A percentile compares a stretch with the other conserved stretches of the same genome.
These are phyloP conservation scores for Termitomyces sp. DNA, from an alignment of 768 basidiomycete genomes.

Conservation along the genomic window DNA sequence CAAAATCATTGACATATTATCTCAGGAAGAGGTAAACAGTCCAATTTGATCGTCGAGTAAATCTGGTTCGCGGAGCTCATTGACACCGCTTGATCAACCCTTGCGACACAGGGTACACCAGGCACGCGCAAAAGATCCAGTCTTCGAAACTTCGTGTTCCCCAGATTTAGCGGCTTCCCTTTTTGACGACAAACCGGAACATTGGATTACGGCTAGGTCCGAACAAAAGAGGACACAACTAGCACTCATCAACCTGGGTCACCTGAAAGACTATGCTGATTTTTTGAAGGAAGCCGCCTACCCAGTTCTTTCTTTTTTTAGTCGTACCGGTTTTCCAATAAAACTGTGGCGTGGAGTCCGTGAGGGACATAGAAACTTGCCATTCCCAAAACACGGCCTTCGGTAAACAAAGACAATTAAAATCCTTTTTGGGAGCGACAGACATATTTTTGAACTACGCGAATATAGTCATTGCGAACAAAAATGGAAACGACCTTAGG, in stretches of 20 bases:
- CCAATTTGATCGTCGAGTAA: conserved; percentile 36
- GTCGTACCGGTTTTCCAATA: conserved; percentile 18
- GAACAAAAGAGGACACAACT: conserved; percentile 27
- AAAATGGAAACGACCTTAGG: not conserved
- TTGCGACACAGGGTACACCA: conserved; percentile 36
- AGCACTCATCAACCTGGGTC: conserved; percentile 31
- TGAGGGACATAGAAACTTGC: conserved; percentile 6
- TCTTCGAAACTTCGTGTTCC: conserved; percentile 40
- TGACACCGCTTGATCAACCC: conserved; percentile 37
- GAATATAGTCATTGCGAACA: conserved; percentile 7
- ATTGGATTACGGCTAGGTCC: conserved; percentile 45
- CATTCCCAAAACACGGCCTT: conserved; percentile 5
- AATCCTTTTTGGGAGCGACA: conserved; percentile 4
- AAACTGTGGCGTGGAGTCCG: conserved; percentile 22
- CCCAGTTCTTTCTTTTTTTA: conserved; percentile 20
- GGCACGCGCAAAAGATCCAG: conserved; percentile 35
- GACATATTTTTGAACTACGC: conserved; percentile 20
- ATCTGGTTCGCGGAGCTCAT: conserved; percentile 41
- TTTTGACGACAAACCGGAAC: conserved; percentile 35
- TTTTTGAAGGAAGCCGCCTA: conserved; percentile 22
- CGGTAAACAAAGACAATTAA: conserved; percentile 11
- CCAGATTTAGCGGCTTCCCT: conserved; percentile 33
- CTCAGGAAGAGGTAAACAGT: conserved; percentile 35
- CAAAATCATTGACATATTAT: conserved; percentile 39
- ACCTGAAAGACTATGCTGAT: conserved; percentile 26